Evolutionary conservation across 2,329 filamentous ascomycete species (phyloP).

Genomic region (Fusarium floridanum): DNA sequence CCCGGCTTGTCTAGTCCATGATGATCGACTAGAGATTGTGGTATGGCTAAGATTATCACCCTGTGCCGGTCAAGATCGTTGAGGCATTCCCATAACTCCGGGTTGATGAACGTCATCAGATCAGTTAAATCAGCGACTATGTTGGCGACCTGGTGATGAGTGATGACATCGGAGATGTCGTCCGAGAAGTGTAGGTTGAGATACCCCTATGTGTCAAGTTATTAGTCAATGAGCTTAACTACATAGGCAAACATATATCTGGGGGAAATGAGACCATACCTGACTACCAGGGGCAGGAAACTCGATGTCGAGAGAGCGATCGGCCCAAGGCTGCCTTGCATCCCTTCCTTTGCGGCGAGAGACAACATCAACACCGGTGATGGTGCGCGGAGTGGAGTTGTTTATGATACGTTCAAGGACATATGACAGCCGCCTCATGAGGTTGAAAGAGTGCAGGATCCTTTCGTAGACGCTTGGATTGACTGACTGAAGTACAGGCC

Average conservation of each 20-base stretch:
- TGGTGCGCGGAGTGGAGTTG: neutral
- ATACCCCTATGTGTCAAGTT: neutral
- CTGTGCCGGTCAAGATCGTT: neutral
- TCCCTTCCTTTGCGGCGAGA: neutral
- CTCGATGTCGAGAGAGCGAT: neutral
- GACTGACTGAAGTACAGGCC: neutral
- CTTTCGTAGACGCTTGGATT: constrained; percentile 4
- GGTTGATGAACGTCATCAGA: neutral
- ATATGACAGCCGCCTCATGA: neutral
- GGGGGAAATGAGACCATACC: constrained; percentile 1
- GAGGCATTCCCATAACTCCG: neutral
- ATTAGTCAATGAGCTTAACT: neutral
- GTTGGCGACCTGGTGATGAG: neutral
- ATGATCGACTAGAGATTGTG: no score
- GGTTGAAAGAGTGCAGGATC: neutral
- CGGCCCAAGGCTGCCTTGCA: neutral
- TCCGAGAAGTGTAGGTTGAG: neutral
- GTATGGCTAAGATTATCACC: neutral
- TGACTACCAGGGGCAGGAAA: constrained; percentile 8
- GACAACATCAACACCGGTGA: neutral
- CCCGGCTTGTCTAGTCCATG: neutral
- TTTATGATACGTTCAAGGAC: neutral
- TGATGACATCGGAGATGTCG: neutral
- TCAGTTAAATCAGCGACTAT: constrained; percentile 5
- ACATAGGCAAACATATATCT: neutral